Conservation (phyloP, 2,329 filamentous ascomycete species). For the Cordyceps cicadae region DNA sequence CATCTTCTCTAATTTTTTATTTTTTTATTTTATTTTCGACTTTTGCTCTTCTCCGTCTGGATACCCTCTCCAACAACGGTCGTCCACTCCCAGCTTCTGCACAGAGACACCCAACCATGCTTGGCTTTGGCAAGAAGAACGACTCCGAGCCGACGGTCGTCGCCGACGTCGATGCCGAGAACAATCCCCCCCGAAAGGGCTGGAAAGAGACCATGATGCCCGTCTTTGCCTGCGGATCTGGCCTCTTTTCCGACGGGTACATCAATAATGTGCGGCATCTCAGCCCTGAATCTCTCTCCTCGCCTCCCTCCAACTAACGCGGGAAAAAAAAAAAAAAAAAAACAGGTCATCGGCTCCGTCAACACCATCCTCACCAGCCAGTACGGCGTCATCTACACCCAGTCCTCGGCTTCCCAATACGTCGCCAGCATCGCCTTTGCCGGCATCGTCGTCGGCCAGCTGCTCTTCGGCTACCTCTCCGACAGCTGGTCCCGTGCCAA, state of each 20-base stretch:
- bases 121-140: slow-evolving; percentile 3
- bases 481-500: slow-evolving; percentile 82
- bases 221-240: slow-evolving; percentile 80
- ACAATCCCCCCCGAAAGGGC: background rate
- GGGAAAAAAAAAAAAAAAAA: slow-evolving; percentile 20
- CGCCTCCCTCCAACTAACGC: no score
- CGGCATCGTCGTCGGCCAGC: slow-evolving; percentile 74
- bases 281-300: background rate
- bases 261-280: slow-evolving; percentile 64
- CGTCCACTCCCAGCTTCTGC: no score
- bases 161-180: background rate
- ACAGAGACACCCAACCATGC: background rate
- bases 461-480: slow-evolving; percentile 70
- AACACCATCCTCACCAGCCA: slow-evolving; percentile 64
- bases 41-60: no score
- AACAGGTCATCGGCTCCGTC: slow-evolving; percentile 76
- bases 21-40: no score
- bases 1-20: no score
- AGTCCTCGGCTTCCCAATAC: slow-evolving; percentile 55
- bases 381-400: slow-evolving; percentile 60
- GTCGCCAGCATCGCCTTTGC: slow-evolving; percentile 79
- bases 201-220: slow-evolving; percentile 37
- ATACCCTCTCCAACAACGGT: no score
- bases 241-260: slow-evolving; percentile 86
- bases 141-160: background rate